A percentile compares a stretch with the other conserved stretches of the same genome.
Conservation (phyloP, 495 filamentous ascomycete species). For the Annulohypoxylon maeteangense region DNA sequence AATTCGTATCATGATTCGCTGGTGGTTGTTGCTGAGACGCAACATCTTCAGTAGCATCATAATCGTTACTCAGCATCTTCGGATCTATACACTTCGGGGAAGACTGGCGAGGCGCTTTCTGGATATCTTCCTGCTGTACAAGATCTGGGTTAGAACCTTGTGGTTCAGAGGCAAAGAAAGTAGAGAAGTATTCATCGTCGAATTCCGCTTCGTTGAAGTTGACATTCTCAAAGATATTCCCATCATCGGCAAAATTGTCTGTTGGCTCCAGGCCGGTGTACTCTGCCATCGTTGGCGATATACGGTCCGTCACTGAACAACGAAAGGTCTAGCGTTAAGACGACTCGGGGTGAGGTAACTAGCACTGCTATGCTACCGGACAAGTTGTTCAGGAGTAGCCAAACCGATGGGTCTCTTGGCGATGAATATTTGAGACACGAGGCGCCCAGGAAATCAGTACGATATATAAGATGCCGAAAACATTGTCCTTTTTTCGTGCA, state of each 20-base stretch:
- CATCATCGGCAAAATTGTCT: neutral
- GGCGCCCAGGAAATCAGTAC: neutral
- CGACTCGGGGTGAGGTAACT: slow-evolving; percentile 14
- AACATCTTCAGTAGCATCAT: neutral
- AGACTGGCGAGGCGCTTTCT: neutral
- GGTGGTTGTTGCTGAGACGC: neutral
- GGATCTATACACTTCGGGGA: slow-evolving; percentile 15
- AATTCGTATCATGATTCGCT: neutral
- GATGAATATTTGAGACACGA: neutral
- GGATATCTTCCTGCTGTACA: neutral
- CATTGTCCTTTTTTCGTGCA: neutral
- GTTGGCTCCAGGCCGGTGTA: slow-evolving; percentile 14
- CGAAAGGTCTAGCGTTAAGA: neutral
- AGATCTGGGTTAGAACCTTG: neutral
- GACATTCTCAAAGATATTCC: neutral
- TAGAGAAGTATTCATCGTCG: slow-evolving; percentile 3
- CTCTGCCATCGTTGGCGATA: slow-evolving; percentile 1
- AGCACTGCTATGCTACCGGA: slow-evolving; percentile 29
- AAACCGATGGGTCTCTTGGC: neutral
- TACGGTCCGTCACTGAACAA: slow-evolving; percentile 23
- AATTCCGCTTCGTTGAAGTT: slow-evolving; percentile 8
- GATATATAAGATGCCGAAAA: slow-evolving; percentile 1
- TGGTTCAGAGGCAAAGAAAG: neutral
- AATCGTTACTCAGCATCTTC: neutral
- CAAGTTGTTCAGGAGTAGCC: neutral